phyloP scores from a whole-genome alignment of 495 filamentous ascomycete species.

The Aspergillus heteromorphus region DNA sequence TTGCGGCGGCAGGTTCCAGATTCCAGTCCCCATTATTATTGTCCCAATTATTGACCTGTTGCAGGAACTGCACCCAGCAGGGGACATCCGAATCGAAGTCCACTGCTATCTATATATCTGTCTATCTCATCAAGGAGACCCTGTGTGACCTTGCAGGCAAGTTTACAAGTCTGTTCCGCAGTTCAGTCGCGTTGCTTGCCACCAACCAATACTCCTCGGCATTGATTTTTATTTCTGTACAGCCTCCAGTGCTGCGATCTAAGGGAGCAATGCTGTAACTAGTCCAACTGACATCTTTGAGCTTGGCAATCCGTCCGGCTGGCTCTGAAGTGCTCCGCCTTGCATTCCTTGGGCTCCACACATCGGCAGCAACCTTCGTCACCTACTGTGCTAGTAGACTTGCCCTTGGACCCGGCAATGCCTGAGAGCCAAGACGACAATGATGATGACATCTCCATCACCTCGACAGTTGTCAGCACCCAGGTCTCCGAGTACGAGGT shows the following conservation, averaged over 20 bases:
- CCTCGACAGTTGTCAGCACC: slow-evolving; percentile 49
- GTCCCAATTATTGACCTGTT: background rate
- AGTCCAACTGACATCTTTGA: background rate
- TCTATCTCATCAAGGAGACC: background rate
- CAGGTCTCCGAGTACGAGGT: slow-evolving; percentile 36
- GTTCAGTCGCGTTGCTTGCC: no score
- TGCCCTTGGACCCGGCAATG: slow-evolving; percentile 4
- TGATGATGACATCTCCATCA: slow-evolving; percentile 57
- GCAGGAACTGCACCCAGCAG: background rate
- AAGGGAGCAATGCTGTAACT: background rate
- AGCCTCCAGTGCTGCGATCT: background rate
- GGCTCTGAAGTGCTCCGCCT: background rate
- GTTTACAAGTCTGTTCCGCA: no score
- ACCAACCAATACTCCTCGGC: background rate
- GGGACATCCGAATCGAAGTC: background rate
- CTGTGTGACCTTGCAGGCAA: no score
- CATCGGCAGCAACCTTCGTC: background rate
- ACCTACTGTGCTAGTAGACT: no score
- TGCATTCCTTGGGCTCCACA: background rate
- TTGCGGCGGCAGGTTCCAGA: background rate
- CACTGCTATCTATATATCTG: no score
- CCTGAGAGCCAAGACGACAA: slow-evolving; percentile 20
- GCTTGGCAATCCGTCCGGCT: background rate
- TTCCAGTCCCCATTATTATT: background rate
- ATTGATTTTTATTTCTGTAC: background rate